Evolutionary conservation across 78 protist genomes (phyloP).

Genomic region (Creolimax fragrantissima): DNA sequence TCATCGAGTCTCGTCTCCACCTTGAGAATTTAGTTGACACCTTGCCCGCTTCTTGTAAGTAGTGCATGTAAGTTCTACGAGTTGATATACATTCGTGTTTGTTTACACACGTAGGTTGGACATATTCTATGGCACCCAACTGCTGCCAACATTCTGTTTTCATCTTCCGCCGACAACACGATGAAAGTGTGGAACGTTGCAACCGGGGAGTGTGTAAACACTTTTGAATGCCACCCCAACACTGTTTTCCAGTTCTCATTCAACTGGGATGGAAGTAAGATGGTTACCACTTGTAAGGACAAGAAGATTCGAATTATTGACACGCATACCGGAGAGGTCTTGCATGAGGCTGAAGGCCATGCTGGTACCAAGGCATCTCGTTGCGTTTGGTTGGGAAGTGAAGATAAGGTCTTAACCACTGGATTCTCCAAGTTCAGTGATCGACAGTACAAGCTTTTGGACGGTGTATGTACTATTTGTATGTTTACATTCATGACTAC

Average conservation of each 20-base stretch:
- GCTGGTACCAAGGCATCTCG: constrained; percentile 82
- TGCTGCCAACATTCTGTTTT: constrained; percentile 80
- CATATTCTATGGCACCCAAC: constrained; percentile 70
- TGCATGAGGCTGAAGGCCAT: constrained; percentile 55
- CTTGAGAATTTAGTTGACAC: too few relatives aligned
- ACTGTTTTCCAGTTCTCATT: constrained; percentile 64
- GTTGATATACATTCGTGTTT: too few relatives aligned
- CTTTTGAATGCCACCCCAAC: constrained; percentile 51
- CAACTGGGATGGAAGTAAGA: constrained; percentile 75
- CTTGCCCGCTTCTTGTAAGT: too few relatives aligned
- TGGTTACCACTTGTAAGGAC: constrained; percentile 80
- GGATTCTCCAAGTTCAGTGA: constrained; percentile 81
- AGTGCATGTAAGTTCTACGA: too few relatives aligned
- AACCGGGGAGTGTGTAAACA: constrained; percentile 40
- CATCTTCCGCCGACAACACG: constrained; percentile 47
- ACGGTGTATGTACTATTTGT: constrained; percentile 26
- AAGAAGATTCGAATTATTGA: constrained; percentile 84
- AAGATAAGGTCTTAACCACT: constrained; percentile 56
- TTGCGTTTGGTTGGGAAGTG: constrained; percentile 59
- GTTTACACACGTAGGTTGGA: neutral
- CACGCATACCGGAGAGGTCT: constrained; percentile 52
- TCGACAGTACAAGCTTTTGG: constrained; percentile 72
- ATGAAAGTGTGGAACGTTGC: constrained; percentile 85
- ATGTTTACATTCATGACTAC: too few relatives aligned
- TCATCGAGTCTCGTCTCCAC: too few relatives aligned